A percentile compares a stretch with the other conserved stretches of the same genome.
These are phyloP conservation scores for Trichoderma hamatum DNA, from an alignment of 2,329 filamentous ascomycete species.

Conservation along the genomic window DNA sequence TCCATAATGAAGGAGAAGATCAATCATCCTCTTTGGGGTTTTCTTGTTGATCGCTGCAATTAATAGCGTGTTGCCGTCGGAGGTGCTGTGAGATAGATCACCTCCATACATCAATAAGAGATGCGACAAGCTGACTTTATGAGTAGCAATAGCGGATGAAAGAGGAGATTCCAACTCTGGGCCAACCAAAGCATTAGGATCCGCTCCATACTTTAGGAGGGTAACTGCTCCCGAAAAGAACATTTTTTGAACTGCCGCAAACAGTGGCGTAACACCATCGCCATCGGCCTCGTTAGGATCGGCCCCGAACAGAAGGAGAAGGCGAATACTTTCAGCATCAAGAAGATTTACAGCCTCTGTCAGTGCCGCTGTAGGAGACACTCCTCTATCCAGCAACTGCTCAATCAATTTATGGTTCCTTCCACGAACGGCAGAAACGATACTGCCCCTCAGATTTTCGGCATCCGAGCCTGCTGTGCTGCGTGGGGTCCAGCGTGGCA, in stretches of 20 bases:
- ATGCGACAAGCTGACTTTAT: slow-evolving; percentile 60
- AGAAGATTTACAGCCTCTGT: slow-evolving; percentile 55
- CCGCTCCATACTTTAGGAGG: slow-evolving; percentile 67
- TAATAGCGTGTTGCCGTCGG: slow-evolving; percentile 63
- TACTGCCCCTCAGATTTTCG: slow-evolving; percentile 39
- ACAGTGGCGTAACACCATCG: slow-evolving; percentile 55
- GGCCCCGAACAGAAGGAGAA: slow-evolving; percentile 60
- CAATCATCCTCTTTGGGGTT: slow-evolving; percentile 56
- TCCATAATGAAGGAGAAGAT: slow-evolving; percentile 63
- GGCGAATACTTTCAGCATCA: slow-evolving; percentile 57
- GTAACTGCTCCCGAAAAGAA: slow-evolving; percentile 60
- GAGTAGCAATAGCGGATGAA: slow-evolving; percentile 52
- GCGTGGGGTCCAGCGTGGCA: slow-evolving; percentile 55
- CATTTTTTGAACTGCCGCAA: slow-evolving; percentile 53
- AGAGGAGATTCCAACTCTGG: slow-evolving; percentile 59
- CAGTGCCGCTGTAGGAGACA: slow-evolving; percentile 54
- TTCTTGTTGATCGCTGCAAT: slow-evolving; percentile 63
- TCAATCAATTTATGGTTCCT: slow-evolving; percentile 60
- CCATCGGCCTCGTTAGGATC: slow-evolving; percentile 57
- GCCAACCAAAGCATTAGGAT: slow-evolving; percentile 56
- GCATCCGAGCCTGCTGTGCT: slow-evolving; percentile 26
- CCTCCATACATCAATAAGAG: slow-evolving; percentile 65
- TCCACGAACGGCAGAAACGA: slow-evolving; percentile 58
- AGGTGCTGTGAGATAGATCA: slow-evolving; percentile 56
- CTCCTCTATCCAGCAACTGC: slow-evolving; percentile 61